Evolutionary conservation across 2,329 filamentous ascomycete species (phyloP).

Genomic region (Aspergillus sp.): DNA sequence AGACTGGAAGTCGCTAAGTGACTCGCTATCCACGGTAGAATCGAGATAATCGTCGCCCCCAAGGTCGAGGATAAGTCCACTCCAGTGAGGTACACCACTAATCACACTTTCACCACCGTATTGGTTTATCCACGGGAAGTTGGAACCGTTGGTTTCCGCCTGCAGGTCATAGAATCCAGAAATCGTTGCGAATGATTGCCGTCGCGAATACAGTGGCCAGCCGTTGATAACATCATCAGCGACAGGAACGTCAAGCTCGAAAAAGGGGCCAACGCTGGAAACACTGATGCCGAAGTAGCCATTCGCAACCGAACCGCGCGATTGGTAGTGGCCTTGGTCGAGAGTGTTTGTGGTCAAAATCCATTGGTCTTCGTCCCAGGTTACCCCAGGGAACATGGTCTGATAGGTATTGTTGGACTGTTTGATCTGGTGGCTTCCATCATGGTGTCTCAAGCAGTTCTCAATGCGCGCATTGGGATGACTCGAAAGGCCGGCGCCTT

Average conservation of each 20-base stretch:
- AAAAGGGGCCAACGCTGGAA: constrained; percentile 63
- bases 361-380: constrained; percentile 62
- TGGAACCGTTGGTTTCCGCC: constrained; percentile 58
- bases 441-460: neutral
- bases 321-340: constrained; percentile 60
- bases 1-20: constrained; percentile 62
- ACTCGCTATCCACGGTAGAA: constrained; percentile 58
- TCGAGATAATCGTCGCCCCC: constrained; percentile 57
- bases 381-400: constrained; percentile 53
- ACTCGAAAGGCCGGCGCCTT: neutral
- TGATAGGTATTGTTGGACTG: constrained; percentile 39
- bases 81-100: constrained; percentile 69
- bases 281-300: constrained; percentile 66
- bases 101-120: constrained; percentile 71
- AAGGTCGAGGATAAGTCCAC: constrained; percentile 58
- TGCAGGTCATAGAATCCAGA: constrained; percentile 67
- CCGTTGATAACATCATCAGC: constrained; percentile 59
- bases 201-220: constrained; percentile 65
- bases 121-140: constrained; percentile 68
- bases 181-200: constrained; percentile 67
- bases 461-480: constrained; percentile 17
- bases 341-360: constrained; percentile 53
- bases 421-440: constrained; percentile 6
- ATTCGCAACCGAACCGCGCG: constrained; percentile 61
- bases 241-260: constrained; percentile 55